Evolutionary conservation across 169 alveolate genomes (phyloP).

Genomic region (Hammondia hammondi): DNA sequence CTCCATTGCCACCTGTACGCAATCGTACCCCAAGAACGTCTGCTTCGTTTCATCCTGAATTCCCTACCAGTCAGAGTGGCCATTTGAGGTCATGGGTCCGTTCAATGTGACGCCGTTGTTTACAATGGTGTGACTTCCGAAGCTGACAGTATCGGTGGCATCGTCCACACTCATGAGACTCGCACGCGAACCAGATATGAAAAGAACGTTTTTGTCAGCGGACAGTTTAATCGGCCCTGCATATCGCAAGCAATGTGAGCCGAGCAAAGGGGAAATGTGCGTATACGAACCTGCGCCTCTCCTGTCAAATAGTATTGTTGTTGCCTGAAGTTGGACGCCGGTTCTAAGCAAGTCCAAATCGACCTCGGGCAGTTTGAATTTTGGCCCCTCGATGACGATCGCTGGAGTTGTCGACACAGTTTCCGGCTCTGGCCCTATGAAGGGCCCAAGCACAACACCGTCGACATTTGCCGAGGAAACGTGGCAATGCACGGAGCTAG

Average conservation of each 20-base stretch:
- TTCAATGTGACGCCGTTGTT: not conserved
- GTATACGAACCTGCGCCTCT: conserved; percentile 18
- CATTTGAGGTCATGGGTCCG: conserved; percentile 17
- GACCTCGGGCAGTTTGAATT: not conserved
- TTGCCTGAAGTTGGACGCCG: conserved; percentile 12
- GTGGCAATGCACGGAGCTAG: not conserved
- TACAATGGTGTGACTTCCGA: not conserved
- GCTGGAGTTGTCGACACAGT: not conserved
- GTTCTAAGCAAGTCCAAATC: not conserved
- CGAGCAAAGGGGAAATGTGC: not conserved
- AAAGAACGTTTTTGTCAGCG: not conserved
- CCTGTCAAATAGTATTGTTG: not conserved
- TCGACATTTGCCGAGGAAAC: not conserved
- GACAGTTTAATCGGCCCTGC: not conserved
- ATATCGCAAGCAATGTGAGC: not conserved
- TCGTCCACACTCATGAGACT: conserved; percentile 3
- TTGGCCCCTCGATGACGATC: not conserved
- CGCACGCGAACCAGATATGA: not conserved
- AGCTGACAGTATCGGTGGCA: not conserved
- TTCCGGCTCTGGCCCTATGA: not conserved
- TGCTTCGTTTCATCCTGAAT: not conserved
- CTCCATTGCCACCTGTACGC: conserved; percentile 43
- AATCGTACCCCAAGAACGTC: not conserved
- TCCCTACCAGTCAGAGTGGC: not conserved
- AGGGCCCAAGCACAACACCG: not conserved